Percentiles rank a stretch among this genome's conserved stretches.
Evolutionary conservation across 2,329 filamentous ascomycete genomes (phyloP).

Genomic region (Aureobasidium sp.): DNA sequence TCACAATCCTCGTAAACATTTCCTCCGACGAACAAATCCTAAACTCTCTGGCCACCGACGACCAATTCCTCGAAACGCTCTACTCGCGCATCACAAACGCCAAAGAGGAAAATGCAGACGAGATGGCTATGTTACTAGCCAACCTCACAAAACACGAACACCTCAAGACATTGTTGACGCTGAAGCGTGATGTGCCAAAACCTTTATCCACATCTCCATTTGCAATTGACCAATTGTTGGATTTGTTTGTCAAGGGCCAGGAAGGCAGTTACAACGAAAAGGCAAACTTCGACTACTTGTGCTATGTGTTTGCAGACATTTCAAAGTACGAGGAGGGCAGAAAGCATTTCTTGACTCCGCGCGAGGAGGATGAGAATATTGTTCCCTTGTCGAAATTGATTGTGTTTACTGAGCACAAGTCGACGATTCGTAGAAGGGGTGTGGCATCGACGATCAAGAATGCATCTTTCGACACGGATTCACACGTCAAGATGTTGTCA

Average conservation of each 20-base stretch:
- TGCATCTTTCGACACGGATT: constrained; percentile 70
- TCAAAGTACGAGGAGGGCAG: constrained; percentile 67
- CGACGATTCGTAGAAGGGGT: constrained; percentile 76
- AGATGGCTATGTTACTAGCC: constrained; percentile 84
- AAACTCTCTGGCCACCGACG: constrained; percentile 65
- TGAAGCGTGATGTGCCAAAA: constrained; percentile 62
- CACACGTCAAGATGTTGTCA: constrained; percentile 50
- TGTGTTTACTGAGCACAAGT: constrained; percentile 89
- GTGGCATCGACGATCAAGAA: constrained; percentile 97
- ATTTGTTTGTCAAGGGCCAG: constrained; percentile 91
- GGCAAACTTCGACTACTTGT: constrained; percentile 85
- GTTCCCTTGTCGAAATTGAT: constrained; percentile 88
- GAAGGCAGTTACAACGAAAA: constrained; percentile 75
- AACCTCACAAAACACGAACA: constrained; percentile 79
- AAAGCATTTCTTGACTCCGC: constrained; percentile 42
- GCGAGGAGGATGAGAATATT: constrained; percentile 66
- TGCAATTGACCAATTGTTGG: constrained; percentile 84
- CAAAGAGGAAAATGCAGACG: constrained; percentile 74
- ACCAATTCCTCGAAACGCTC: constrained; percentile 70
- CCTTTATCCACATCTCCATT: constrained; percentile 64
- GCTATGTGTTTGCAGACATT: constrained; percentile 90
- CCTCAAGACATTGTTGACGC: constrained; percentile 60
- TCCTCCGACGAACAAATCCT: constrained; percentile 71
- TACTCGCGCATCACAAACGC: constrained; percentile 64
- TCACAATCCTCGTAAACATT: constrained; percentile 85